phyloP scores from a whole-genome alignment of 1,284 basidiomycete species.

The Tranzscheliella williamsii region DNA sequence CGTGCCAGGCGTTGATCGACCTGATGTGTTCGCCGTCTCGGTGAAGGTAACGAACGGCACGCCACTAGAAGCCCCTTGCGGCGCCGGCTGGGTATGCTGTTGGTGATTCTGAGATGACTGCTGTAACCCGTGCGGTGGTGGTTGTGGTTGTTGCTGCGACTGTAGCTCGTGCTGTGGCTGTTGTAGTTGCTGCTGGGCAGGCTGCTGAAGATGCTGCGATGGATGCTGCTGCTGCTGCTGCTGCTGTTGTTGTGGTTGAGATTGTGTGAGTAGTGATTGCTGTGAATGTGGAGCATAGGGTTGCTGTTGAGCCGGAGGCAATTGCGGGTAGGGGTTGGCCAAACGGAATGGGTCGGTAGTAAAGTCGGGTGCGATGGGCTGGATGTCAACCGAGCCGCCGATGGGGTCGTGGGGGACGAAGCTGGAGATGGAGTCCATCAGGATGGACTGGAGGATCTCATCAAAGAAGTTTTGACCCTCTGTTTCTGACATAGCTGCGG shows the following conservation, averaged over 20 bases:
- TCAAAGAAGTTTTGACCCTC: conserved; percentile 39
- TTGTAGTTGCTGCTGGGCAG: background rate
- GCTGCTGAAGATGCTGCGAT: conserved; percentile 6
- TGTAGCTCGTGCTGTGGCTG: conserved; percentile 3
- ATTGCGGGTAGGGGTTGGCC: conserved; percentile 2
- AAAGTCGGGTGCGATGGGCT: background rate
- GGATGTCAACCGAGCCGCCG: conserved; percentile 6
- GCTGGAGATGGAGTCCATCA: conserved; percentile 39
- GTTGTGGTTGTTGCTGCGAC: background rate
- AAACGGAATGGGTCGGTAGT: conserved; percentile 12
- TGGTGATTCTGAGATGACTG: background rate
- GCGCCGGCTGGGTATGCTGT: background rate
- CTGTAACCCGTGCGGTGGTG: too few species aligned
- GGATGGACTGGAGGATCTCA: conserved; percentile 35
- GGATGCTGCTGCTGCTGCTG: background rate
- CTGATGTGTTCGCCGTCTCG: conserved; percentile 25
- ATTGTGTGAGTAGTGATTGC: background rate
- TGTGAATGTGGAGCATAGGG: too few species aligned
- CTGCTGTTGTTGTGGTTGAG: background rate
- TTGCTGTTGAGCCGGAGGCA: conserved; percentile 2
- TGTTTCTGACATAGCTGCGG: conserved; percentile 17
- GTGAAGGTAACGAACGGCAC: conserved; percentile 32
- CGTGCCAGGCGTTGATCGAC: conserved; percentile 23
- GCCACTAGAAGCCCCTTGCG: conserved; percentile 12
- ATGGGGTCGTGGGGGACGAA: conserved; percentile 33